Evolutionary conservation across 805 yeast genomes (phyloP).

Genomic region (Spathaspora girioi): DNA sequence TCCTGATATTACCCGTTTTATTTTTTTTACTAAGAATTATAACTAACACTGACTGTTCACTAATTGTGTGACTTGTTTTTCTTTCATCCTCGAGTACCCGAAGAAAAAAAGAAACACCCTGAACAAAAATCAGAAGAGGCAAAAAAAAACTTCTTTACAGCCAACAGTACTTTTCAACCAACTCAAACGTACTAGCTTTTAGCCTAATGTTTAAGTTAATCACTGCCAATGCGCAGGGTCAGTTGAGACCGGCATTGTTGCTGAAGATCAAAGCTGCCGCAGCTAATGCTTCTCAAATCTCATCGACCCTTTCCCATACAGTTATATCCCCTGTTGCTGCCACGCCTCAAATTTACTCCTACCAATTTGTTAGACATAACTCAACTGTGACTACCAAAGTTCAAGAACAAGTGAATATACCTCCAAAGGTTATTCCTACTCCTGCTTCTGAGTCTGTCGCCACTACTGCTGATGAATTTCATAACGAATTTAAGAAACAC

Average conservation of each 20-base stretch:
- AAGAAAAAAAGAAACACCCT: background rate
- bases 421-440: background rate
- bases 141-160: background rate
- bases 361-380: slow-evolving; percentile 17
- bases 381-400: slow-evolving; percentile 7
- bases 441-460: background rate
- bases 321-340: background rate
- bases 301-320: background rate
- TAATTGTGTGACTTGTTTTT: no score
- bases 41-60: no score
- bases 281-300: slow-evolving; percentile 1
- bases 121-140: background rate
- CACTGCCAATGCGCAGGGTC: slow-evolving; percentile 32
- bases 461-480: background rate
- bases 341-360: slow-evolving; percentile 3
- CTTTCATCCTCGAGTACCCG: background rate
- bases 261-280: slow-evolving; percentile 33
- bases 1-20: no score
- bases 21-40: no score
- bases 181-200: background rate
- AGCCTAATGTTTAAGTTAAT: slow-evolving; percentile 37
- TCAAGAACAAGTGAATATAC: background rate
- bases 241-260: slow-evolving; percentile 34
- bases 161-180: background rate
- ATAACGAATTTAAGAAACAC: slow-evolving; percentile 13